These are phyloP conservation scores for Pseudoturritis turrita DNA, from an alignment of 345 rosid species.

Conservation along the genomic window DNA sequence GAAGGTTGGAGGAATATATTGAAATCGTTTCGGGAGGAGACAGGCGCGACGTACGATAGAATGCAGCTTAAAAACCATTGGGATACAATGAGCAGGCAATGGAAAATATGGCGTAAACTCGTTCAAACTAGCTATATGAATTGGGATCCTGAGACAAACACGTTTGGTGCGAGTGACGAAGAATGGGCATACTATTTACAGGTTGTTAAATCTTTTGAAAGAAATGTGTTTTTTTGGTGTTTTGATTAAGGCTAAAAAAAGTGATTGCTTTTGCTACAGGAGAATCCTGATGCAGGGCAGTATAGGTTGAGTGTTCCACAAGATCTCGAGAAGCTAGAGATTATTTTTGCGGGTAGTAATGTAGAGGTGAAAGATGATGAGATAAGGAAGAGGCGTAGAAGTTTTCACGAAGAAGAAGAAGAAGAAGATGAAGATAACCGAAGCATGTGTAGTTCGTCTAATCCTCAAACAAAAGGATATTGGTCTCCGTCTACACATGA, in stretches of 20 bases:
- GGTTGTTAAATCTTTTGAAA: conserved; percentile 31
- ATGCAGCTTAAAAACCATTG: conserved; percentile 53
- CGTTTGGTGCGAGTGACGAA: conserved; percentile 42
- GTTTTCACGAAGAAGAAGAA: neutral
- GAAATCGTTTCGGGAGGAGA: conserved; percentile 33
- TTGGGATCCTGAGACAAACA: conserved; percentile 42
- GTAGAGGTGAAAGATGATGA: conserved; percentile 16
- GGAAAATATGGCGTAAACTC: conserved; percentile 51
- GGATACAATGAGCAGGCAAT: conserved; percentile 47
- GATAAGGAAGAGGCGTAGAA: conserved; percentile 22
- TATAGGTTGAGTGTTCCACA: conserved; percentile 42
- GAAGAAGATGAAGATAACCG: conserved; percentile 21
- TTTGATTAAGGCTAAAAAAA: neutral
- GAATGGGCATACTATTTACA: conserved; percentile 38
- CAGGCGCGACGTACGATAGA: conserved; percentile 37
- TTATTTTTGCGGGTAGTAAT: conserved; percentile 33
- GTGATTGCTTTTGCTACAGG: conserved; percentile 25
- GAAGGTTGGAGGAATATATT: conserved; percentile 38
- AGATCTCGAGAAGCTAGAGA: conserved; percentile 36
- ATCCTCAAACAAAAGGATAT: conserved; percentile 33
- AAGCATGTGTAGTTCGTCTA: conserved; percentile 30
- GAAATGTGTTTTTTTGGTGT: neutral
- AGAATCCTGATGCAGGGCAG: conserved; percentile 46
- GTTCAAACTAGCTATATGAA: conserved; percentile 31
- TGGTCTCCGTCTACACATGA: conserved; percentile 49